phyloP scores from a whole-genome alignment of 805 yeast species.

The Millerozyma miso region DNA sequence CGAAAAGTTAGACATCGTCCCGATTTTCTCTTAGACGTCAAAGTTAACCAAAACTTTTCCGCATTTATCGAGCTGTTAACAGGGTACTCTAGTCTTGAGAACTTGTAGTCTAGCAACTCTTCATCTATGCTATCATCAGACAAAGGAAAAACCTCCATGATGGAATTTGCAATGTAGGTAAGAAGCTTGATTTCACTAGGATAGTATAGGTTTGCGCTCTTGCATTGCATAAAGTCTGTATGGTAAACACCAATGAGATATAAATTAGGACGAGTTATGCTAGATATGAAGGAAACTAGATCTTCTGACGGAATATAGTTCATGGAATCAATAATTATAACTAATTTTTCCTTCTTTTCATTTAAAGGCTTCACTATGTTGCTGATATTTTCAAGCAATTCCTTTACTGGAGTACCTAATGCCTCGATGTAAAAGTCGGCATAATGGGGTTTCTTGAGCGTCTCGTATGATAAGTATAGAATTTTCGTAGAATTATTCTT shows the following conservation, averaged over 20 bases:
- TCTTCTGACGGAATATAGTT: constrained; percentile 48
- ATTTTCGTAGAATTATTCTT: constrained; percentile 34
- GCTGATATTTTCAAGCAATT: constrained; percentile 11
- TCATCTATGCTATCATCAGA: constrained; percentile 32
- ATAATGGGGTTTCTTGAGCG: constrained; percentile 48
- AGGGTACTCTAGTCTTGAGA: constrained; percentile 45
- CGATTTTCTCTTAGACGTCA: constrained; percentile 75
- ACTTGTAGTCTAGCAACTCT: constrained; percentile 41
- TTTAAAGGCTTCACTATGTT: background rate
- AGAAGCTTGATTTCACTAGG: constrained; percentile 55
- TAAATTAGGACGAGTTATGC: constrained; percentile 33
- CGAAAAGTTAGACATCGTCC: constrained; percentile 68
- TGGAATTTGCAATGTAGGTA: constrained; percentile 69
- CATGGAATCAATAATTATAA: constrained; percentile 64
- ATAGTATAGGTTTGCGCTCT: constrained; percentile 35
- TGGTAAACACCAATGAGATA: constrained; percentile 36
- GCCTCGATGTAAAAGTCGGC: constrained; percentile 50
- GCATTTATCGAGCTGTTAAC: constrained; percentile 43
- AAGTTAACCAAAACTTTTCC: constrained; percentile 38
- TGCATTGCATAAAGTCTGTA: constrained; percentile 35
- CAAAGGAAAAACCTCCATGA: constrained; percentile 57
- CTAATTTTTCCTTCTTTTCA: constrained; percentile 23
- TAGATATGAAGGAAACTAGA: constrained; percentile 47
- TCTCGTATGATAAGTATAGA: constrained; percentile 66
- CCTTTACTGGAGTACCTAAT: constrained; percentile 11